Conservation (phyloP, 768 basidiomycete species). For the Paxillus involutus region DNA sequence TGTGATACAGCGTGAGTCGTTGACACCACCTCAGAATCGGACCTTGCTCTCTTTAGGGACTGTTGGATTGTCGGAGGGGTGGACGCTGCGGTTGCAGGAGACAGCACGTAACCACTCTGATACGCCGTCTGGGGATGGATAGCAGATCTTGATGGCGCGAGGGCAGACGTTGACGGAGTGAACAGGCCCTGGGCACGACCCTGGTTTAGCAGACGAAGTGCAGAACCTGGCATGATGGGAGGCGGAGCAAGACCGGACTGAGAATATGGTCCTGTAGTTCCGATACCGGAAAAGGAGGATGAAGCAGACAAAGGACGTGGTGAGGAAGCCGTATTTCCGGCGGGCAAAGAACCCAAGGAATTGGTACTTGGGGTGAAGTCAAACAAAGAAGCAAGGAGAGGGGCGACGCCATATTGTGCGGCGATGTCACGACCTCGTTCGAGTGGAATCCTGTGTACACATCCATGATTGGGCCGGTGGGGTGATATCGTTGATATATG, state of each 20-base stretch:
- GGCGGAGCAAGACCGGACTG: conserved; percentile 67
- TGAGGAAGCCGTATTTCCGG: conserved; percentile 44
- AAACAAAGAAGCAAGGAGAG: conserved; percentile 85
- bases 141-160: conserved; percentile 42
- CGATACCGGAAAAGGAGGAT: conserved; percentile 60
- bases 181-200: conserved; percentile 85
- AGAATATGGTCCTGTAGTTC: conserved; percentile 44
- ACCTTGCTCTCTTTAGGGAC: conserved; percentile 60
- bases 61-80: conserved; percentile 49
- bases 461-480: conserved; percentile 7
- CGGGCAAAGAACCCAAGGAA: conserved; percentile 68
- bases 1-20: conserved; percentile 14
- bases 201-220: conserved; percentile 80
- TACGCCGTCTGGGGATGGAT: conserved; percentile 57
- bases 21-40: conserved; percentile 57
- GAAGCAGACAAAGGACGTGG: conserved; percentile 68
- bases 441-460: conserved; percentile 80
- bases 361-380: conserved; percentile 84
- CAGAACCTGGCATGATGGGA: conserved; percentile 86
- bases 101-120: conserved; percentile 45
- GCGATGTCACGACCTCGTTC: conserved; percentile 94
- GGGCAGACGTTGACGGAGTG: conserved; percentile 76
- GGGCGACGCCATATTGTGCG: conserved; percentile 86
- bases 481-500: conserved; percentile 5
- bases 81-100: conserved; percentile 43